Conservation (phyloP, 2,329 filamentous ascomycete species). For the Akanthomyces dipterigenus region DNA sequence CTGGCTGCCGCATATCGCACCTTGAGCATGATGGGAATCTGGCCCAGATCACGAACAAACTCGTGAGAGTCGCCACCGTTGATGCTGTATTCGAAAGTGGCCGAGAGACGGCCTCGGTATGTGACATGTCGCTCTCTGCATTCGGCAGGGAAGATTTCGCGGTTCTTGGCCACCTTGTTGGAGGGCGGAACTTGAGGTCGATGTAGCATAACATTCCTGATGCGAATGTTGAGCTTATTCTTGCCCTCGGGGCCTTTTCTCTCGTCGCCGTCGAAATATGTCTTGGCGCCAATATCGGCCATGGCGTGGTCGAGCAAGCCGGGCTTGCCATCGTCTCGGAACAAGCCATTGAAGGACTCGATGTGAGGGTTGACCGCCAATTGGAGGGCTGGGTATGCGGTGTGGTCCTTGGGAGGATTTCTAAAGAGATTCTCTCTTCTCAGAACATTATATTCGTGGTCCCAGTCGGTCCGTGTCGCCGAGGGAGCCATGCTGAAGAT, state of each 20-base stretch:
- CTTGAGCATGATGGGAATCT: conserved; percentile 89
- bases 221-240: conserved; percentile 71
- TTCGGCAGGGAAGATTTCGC: conserved; percentile 85
- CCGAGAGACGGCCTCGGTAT: conserved; percentile 80
- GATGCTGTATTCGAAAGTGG: conserved; percentile 75
- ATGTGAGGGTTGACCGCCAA: conserved; percentile 86
- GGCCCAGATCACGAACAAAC: conserved; percentile 76
- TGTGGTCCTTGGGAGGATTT: conserved; percentile 79
- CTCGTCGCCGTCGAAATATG: conserved; percentile 76
- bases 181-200: conserved; percentile 71
- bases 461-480: conserved; percentile 66
- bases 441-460: conserved; percentile 77
- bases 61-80: conserved; percentile 83
- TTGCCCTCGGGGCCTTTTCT: conserved; percentile 50
- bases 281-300: conserved; percentile 83
- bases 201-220: conserved; percentile 76
- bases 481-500: conserved; percentile 44
- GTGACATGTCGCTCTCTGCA: conserved; percentile 90
- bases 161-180: conserved; percentile 78
- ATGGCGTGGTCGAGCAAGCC: conserved; percentile 64
- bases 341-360: conserved; percentile 90
- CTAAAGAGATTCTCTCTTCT: conserved; percentile 83
- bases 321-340: conserved; percentile 58
- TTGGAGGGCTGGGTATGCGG: conserved; percentile 81
- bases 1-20: conserved; percentile 37